phyloP scores from a whole-genome alignment of 164 flowering plant species.

The Stephania japonica region DNA sequence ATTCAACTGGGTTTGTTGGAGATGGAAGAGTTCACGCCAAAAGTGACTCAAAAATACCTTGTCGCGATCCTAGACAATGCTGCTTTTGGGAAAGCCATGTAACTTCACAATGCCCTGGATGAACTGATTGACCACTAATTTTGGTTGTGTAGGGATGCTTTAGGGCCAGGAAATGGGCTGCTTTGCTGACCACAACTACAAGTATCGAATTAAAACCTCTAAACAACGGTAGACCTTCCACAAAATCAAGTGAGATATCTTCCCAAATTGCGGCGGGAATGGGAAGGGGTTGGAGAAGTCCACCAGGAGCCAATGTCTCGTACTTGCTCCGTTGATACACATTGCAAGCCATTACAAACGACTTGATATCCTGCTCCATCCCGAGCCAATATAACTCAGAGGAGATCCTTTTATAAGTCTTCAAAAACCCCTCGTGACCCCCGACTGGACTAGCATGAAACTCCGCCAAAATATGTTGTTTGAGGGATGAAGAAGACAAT shows the following conservation, averaged over 20 bases:
- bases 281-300: constrained; percentile 11
- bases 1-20: neutral
- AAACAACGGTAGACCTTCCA: constrained; percentile 5
- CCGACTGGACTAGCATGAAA: too few species aligned
- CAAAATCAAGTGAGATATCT: constrained; percentile 10
- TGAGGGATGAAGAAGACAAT: too few species aligned
- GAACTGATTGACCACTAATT: neutral
- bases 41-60: neutral
- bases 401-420: too few species aligned
- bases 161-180: constrained; percentile 4
- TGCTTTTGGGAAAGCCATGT: constrained; percentile 2
- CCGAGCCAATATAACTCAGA: too few species aligned
- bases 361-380: too few species aligned
- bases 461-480: too few species aligned
- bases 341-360: too few species aligned
- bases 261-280: constrained; percentile 7
- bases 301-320: neutral
- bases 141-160: neutral
- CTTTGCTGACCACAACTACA: constrained; percentile 1
- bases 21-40: neutral
- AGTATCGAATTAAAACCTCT: neutral
- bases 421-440: too few species aligned
- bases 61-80: constrained; percentile 5
- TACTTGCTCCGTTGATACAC: constrained; percentile 1
- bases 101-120: neutral